Evolutionary conservation across 2,329 filamentous ascomycete species (phyloP).

Genomic region (Nannizzia gypsea): DNA sequence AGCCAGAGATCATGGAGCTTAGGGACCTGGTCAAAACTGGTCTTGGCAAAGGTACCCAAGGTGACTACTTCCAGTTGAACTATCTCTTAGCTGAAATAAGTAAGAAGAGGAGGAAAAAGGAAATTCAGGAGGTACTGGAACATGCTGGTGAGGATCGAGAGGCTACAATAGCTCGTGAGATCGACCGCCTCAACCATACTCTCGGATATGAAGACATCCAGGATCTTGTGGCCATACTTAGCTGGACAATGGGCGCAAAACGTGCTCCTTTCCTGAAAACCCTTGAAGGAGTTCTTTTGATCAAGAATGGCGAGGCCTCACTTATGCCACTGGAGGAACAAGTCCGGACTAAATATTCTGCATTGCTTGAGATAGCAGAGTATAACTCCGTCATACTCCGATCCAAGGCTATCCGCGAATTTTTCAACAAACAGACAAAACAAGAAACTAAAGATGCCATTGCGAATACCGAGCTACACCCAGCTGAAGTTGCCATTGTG

Average conservation of each 20-base stretch:
- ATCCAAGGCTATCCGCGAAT: slow-evolving; percentile 19
- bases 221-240: slow-evolving; percentile 22
- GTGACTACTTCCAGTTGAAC: slow-evolving; percentile 21
- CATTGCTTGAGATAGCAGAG: slow-evolving; percentile 15
- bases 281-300: slow-evolving; percentile 17
- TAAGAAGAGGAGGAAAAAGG: slow-evolving; percentile 19
- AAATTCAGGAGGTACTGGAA: slow-evolving; percentile 20
- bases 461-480: slow-evolving; percentile 13
- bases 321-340: slow-evolving; percentile 17
- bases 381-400: slow-evolving; percentile 12
- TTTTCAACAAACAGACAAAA: slow-evolving; percentile 8
- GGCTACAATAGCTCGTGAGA: slow-evolving; percentile 19
- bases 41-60: slow-evolving; percentile 16
- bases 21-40: slow-evolving; percentile 15
- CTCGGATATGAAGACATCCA: slow-evolving; percentile 18
- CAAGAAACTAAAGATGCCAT: slow-evolving; percentile 4
- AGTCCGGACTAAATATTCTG: slow-evolving; percentile 18
- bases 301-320: slow-evolving; percentile 18
- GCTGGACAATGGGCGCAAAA: slow-evolving; percentile 18
- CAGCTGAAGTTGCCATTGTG: slow-evolving; percentile 18
- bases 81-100: slow-evolving; percentile 19
- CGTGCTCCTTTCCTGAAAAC: slow-evolving; percentile 14
- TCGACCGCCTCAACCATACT: slow-evolving; percentile 17
- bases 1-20: slow-evolving; percentile 15
- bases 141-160: slow-evolving; percentile 17